phyloP scores from a whole-genome alignment of 1,284 basidiomycete species.

The Polyporus tsugae region DNA sequence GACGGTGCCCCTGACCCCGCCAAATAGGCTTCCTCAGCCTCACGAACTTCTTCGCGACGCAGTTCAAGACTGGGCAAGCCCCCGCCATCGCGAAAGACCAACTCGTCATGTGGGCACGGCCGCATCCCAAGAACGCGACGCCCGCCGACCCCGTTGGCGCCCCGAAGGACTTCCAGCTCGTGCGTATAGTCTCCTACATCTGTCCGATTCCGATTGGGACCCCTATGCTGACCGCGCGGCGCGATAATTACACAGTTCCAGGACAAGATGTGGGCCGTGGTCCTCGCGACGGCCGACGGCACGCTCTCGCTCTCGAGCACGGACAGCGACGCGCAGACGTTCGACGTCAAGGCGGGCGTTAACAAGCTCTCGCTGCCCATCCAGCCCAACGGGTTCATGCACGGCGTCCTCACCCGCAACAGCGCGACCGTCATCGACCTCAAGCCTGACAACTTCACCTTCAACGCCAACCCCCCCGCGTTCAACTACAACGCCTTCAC shows the following conservation, averaged over 20 bases:
- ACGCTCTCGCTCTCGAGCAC: slow-evolving; percentile 62
- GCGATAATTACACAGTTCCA: slow-evolving; percentile 43
- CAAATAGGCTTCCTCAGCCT: slow-evolving; percentile 66
- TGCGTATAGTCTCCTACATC: slow-evolving; percentile 27
- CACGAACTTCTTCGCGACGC: slow-evolving; percentile 74
- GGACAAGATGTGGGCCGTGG: slow-evolving; percentile 73
- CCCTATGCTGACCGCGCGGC: not conserved
- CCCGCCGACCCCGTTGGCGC: slow-evolving; percentile 58
- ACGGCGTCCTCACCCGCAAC: slow-evolving; percentile 62
- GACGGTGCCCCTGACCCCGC: not conserved
- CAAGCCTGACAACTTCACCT: slow-evolving; percentile 56
- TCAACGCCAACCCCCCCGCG: slow-evolving; percentile 57
- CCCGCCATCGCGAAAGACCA: slow-evolving; percentile 71
- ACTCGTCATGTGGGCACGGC: slow-evolving; percentile 78
- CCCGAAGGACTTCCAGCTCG: slow-evolving; percentile 65
- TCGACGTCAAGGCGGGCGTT: slow-evolving; percentile 63
- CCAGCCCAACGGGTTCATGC: slow-evolving; percentile 64
- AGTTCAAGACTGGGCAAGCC: slow-evolving; percentile 79
- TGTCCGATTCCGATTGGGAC: not conserved
- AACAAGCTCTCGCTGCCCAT: slow-evolving; percentile 73
- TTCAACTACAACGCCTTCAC: slow-evolving; percentile 78
- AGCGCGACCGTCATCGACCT: slow-evolving; percentile 61
- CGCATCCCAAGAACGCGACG: slow-evolving; percentile 68
- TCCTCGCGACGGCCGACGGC: slow-evolving; percentile 65
- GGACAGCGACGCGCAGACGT: slow-evolving; percentile 52